A percentile compares a stretch with the other conserved stretches of the same genome.
Evolutionary conservation across 495 filamentous ascomycete species (phyloP).

Genomic region (Niebla homalea): DNA sequence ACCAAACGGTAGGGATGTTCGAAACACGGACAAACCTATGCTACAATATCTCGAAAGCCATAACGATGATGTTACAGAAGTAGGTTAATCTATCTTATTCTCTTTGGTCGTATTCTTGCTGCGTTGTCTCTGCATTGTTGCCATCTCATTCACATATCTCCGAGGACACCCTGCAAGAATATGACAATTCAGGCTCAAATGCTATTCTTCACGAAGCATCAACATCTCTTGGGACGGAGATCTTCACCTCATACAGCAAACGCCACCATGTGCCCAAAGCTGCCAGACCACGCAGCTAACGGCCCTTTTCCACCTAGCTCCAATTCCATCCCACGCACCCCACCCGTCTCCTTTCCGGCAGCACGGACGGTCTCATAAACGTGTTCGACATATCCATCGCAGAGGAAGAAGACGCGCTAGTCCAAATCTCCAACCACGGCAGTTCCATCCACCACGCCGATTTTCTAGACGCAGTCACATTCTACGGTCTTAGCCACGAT

Average conservation of each 20-base stretch:
- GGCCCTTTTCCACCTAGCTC: conserved; percentile 31
- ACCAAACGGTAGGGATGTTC: conserved; percentile 48
- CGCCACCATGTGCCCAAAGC: too few relatives aligned
- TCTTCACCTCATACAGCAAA: too few relatives aligned
- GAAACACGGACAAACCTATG: conserved; percentile 38
- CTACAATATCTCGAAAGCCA: conserved; percentile 72
- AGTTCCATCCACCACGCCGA: conserved; percentile 72
- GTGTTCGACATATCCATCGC: conserved; percentile 60
- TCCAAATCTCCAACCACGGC: conserved; percentile 78
- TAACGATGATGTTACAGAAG: conserved; percentile 83
- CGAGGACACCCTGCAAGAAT: too few relatives aligned
- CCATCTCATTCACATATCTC: too few relatives aligned
- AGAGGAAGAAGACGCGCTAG: conserved; percentile 76
- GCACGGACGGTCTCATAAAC: conserved; percentile 85
- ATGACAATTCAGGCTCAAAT: background rate
- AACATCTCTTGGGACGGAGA: background rate
- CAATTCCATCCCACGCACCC: conserved; percentile 55
- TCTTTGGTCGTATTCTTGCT: background rate
- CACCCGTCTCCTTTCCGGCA: conserved; percentile 63
- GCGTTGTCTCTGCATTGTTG: too few relatives aligned
- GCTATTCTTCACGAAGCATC: background rate
- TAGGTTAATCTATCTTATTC: conserved; percentile 15
- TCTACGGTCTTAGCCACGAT: conserved; percentile 70
- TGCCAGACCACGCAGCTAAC: too few relatives aligned
- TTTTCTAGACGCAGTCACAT: conserved; percentile 54